phyloP scores from a whole-genome alignment of 306 rosid genomes.

The Citrullus amarus region DNA sequence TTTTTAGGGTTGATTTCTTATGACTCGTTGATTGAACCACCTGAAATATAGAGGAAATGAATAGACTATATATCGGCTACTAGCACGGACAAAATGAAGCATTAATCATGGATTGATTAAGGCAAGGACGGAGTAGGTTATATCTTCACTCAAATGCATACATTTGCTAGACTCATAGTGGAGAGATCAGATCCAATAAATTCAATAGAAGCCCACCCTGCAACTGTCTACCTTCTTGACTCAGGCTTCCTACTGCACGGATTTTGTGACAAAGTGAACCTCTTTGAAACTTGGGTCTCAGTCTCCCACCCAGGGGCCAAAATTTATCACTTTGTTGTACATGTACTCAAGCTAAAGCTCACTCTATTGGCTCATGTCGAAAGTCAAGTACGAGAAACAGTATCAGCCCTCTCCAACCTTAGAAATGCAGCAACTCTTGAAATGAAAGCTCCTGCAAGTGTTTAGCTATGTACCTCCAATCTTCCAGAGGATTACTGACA shows the following conservation, averaged over 20 bases:
- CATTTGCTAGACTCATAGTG: not conserved
- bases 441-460: not conserved
- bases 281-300: not conserved
- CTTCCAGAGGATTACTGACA: not conserved
- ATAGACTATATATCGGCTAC: not conserved
- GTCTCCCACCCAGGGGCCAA: not conserved
- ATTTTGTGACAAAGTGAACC: not conserved
- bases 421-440: not conserved
- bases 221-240: not conserved
- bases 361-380: not conserved
- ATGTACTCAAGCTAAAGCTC: not conserved
- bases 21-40: not conserved
- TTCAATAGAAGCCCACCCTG: not conserved
- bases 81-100: not conserved
- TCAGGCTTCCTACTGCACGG: not conserved
- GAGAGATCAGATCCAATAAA: not conserved
- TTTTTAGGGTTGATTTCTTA: not conserved
- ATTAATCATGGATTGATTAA: no score
- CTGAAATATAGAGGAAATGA: not conserved
- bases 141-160: no score
- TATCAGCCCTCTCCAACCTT: not conserved
- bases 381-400: not conserved
- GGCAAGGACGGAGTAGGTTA: no score
- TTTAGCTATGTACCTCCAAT: not conserved
- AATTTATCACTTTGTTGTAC: not conserved